These are phyloP conservation scores for Rhodotorula sp. DNA, from an alignment of 1,284 basidiomycete species.

Conservation along the genomic window DNA sequence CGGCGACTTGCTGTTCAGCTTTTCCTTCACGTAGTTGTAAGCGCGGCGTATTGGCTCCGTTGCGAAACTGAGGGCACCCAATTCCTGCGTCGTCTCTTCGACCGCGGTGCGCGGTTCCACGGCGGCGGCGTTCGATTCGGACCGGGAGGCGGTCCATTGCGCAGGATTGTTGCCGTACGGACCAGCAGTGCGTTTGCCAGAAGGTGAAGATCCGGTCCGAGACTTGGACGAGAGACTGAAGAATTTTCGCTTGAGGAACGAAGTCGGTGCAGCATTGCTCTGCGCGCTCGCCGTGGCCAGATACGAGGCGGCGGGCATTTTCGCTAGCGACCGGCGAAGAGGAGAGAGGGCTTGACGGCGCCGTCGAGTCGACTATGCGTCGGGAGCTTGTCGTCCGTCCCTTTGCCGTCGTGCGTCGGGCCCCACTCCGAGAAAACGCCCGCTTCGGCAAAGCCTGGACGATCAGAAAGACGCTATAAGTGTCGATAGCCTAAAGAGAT, in stretches of 20 bases:
- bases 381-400: not conserved
- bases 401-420: not conserved
- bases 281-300: too few relatives aligned
- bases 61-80: slow-evolving; percentile 8
- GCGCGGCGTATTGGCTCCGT: slow-evolving; percentile 9
- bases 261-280: not conserved
- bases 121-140: not conserved
- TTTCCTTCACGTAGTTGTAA: slow-evolving; percentile 15
- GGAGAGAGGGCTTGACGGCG: too few relatives aligned
- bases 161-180: too few relatives aligned
- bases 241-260: not conserved
- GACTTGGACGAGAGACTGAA: slow-evolving; percentile 1
- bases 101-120: not conserved
- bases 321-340: too few relatives aligned
- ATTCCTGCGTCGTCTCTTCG: not conserved
- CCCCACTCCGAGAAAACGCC: not conserved
- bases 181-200: too few relatives aligned
- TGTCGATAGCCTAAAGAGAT: too few relatives aligned
- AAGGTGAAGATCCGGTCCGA: not conserved
- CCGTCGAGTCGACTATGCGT: too few relatives aligned
- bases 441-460: too few relatives aligned
- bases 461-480: too few relatives aligned
- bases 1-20: slow-evolving; percentile 41
- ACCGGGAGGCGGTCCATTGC: not conserved
- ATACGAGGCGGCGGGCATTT: too few relatives aligned